These are phyloP conservation scores for Chlamydomonas applanata DNA, from an alignment of 139 green algal species.

Conservation along the genomic window DNA sequence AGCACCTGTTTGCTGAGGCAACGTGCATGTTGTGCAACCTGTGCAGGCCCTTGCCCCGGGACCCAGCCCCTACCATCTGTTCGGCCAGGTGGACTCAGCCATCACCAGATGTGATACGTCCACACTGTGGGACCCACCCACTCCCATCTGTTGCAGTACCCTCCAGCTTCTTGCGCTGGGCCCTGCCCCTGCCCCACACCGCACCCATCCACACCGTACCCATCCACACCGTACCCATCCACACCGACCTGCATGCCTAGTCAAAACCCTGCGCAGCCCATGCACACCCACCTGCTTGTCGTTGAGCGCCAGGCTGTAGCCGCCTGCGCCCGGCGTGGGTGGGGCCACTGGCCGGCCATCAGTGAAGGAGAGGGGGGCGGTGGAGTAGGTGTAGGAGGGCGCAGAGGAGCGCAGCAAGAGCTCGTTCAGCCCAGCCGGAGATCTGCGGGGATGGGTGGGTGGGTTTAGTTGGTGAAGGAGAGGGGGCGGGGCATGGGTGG, in stretches of 20 bases:
- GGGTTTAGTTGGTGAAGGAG: not conserved
- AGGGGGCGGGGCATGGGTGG: not conserved
- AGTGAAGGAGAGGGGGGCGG: conserved; percentile 54
- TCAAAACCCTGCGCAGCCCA: not conserved
- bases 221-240: not conserved
- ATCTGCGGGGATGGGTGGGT: not conserved
- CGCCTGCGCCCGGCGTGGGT: conserved; percentile 54
- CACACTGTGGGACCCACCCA: too few relatives aligned
- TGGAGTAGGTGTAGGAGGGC: conserved; percentile 67
- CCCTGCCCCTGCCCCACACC: not conserved
- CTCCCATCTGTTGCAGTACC: not conserved
- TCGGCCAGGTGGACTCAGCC: too few relatives aligned
- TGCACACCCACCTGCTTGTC: conserved; percentile 58
- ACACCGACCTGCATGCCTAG: not conserved
- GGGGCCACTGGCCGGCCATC: conserved; percentile 49
- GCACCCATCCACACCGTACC: too few relatives aligned
- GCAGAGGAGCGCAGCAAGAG: conserved; percentile 52
- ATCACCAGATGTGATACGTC: too few relatives aligned
- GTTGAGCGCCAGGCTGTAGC: conserved; percentile 69
- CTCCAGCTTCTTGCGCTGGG: not conserved
- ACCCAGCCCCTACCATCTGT: too few relatives aligned
- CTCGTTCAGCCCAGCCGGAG: conserved; percentile 44
- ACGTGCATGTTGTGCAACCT: too few relatives aligned
- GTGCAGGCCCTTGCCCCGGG: not conserved
- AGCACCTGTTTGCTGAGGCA: too few relatives aligned